These are phyloP conservation scores for Westerdykella aurantiaca DNA, from an alignment of 2,329 filamentous ascomycete species.

Conservation along the genomic window DNA sequence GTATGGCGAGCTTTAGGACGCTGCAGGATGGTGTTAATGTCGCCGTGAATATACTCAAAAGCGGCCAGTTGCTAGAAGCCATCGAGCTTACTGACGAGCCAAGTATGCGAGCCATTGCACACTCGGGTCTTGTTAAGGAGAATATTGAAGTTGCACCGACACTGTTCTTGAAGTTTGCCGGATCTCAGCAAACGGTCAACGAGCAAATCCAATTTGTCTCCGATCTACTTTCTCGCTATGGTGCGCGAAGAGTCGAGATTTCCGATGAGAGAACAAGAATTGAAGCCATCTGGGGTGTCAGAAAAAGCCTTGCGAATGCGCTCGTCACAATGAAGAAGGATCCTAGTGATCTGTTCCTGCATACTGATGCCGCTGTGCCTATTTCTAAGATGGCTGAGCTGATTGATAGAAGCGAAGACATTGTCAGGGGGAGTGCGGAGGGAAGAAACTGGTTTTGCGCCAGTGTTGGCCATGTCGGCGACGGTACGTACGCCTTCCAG, in stretches of 20 bases:
- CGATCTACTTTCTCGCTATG: slow-evolving; percentile 50
- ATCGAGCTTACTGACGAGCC: slow-evolving; percentile 84
- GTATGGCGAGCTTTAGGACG: slow-evolving; percentile 58
- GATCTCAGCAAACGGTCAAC: slow-evolving; percentile 59
- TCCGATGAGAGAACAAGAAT: slow-evolving; percentile 57
- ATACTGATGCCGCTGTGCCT: slow-evolving; percentile 72
- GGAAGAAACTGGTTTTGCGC: slow-evolving; percentile 31
- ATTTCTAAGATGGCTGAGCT: slow-evolving; percentile 65
- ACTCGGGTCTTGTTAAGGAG: slow-evolving; percentile 50
- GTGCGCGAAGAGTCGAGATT: slow-evolving; percentile 60
- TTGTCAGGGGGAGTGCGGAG: slow-evolving; percentile 53
- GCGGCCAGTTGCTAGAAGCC: slow-evolving; percentile 77
- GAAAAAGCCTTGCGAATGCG: slow-evolving; percentile 67
- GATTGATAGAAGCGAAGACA: slow-evolving; percentile 65
- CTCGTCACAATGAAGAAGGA: slow-evolving; percentile 58
- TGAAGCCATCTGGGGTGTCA: slow-evolving; percentile 63
- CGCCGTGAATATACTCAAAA: slow-evolving; percentile 67
- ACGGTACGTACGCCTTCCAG: slow-evolving; percentile 42
- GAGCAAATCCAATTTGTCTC: slow-evolving; percentile 66
- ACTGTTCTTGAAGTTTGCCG: slow-evolving; percentile 68
- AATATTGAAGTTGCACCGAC: slow-evolving; percentile 62
- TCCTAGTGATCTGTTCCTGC: slow-evolving; percentile 59
- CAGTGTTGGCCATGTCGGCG: slow-evolving; percentile 67
- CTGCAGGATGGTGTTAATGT: slow-evolving; percentile 69
- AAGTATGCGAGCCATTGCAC: slow-evolving; percentile 68